These are phyloP conservation scores for Alternaria triticina DNA, from an alignment of 2,329 filamentous ascomycete species.

Conservation along the genomic window DNA sequence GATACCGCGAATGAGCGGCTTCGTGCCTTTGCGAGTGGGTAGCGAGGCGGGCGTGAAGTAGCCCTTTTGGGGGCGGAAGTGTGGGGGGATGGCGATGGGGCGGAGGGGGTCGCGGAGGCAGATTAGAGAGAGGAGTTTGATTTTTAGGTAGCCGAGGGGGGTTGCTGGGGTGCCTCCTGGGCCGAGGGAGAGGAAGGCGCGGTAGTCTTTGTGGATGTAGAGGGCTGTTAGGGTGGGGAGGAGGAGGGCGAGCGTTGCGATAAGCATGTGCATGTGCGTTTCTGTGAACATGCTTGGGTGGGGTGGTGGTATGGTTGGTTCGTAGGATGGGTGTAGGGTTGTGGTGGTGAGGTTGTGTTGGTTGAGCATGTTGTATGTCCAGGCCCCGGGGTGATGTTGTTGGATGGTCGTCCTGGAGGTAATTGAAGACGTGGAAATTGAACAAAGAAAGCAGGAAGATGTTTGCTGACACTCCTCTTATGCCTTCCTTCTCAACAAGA, in stretches of 20 bases:
- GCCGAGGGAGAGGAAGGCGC: slow-evolving; percentile 76
- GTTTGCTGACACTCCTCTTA: neutral
- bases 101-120: slow-evolving; percentile 72
- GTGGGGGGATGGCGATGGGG: slow-evolving; percentile 60
- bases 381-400: neutral
- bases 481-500: neutral
- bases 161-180: slow-evolving; percentile 82
- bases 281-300: slow-evolving; percentile 2
- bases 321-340: neutral
- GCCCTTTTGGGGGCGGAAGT: slow-evolving; percentile 62
- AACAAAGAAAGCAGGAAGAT: neutral
- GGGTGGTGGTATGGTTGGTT: neutral
- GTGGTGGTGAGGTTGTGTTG: neutral
- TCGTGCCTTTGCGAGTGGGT: slow-evolving; percentile 66
- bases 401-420: neutral
- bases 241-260: slow-evolving; percentile 16
- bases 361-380: neutral
- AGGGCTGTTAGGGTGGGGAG: slow-evolving; percentile 36
- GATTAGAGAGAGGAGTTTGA: slow-evolving; percentile 75
- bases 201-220: slow-evolving; percentile 72
- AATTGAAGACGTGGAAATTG: neutral
- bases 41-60: slow-evolving; percentile 62
- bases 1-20: slow-evolving; percentile 75
- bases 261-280: slow-evolving; percentile 2
- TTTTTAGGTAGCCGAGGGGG: slow-evolving; percentile 72